Conservation (phyloP, 305 asterid species). For the Andrographis paniculata region DNA sequence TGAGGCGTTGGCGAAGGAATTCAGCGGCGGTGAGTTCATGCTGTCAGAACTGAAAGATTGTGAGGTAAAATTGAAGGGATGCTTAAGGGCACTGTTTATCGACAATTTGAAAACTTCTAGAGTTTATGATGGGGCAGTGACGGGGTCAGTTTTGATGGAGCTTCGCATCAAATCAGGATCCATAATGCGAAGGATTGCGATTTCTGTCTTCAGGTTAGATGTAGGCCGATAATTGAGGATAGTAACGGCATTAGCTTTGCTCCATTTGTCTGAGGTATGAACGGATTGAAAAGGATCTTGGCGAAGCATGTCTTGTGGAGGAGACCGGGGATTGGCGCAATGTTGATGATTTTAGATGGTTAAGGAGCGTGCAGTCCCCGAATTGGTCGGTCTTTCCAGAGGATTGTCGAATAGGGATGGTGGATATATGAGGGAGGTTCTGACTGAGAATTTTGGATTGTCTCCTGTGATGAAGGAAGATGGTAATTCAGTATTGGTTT, state of each 20-base stretch:
- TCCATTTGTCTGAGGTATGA: constrained; percentile 58
- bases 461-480: no score
- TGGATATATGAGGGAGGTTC: constrained; percentile 35
- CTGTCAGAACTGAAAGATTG: constrained; percentile 51
- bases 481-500: no score
- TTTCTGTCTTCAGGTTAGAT: constrained; percentile 73
- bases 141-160: constrained; percentile 83
- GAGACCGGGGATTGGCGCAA: constrained; percentile 86
- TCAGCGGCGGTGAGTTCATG: constrained; percentile 53
- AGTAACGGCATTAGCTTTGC: constrained; percentile 60
- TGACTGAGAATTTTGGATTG: no score
- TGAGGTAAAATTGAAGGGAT: constrained; percentile 59
- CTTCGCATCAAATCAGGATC: constrained; percentile 73
- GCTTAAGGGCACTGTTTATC: constrained; percentile 66
- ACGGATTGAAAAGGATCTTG: constrained; percentile 56
- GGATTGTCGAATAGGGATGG: constrained; percentile 30
- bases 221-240: constrained; percentile 90
- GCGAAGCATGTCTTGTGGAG: constrained; percentile 59
- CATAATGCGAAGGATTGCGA: constrained; percentile 61
- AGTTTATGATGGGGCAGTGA: constrained; percentile 65
- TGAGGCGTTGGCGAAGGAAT: constrained; percentile 45
- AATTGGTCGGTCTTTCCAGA: constrained; percentile 76
- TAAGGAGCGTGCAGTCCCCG: constrained; percentile 80
- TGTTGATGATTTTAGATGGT: constrained; percentile 88
- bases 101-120: constrained; percentile 54